Evolutionary conservation across 257 asterid genomes (phyloP).

Genomic region (Solanum microdontum): DNA sequence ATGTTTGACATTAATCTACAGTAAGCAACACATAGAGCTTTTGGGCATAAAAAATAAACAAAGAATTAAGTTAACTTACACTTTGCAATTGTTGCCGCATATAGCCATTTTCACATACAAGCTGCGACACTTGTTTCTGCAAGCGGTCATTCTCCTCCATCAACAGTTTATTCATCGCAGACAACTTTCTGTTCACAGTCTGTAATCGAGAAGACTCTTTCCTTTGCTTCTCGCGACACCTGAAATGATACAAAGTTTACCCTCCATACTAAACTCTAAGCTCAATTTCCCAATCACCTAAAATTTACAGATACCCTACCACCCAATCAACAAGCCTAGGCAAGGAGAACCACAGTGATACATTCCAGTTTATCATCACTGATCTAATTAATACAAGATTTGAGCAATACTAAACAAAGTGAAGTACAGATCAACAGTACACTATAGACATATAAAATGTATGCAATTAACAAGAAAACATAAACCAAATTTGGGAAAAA

Average conservation of each 20-base stretch:
- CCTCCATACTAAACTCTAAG: not conserved
- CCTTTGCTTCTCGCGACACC: conserved; percentile 94
- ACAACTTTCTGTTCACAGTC: conserved; percentile 73
- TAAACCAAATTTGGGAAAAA: not conserved
- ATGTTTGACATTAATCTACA: not conserved
- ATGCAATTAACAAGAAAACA: not conserved
- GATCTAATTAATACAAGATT: not conserved
- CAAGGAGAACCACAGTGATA: not conserved
- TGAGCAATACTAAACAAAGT: not conserved
- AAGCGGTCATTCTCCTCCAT: conserved; percentile 97
- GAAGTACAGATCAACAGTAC: not conserved
- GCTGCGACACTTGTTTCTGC: conserved; percentile 92
- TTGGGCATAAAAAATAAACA: not conserved
- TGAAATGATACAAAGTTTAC: conserved; percentile 9
- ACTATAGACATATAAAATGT: not conserved
- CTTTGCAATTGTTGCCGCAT: conserved; percentile 74
- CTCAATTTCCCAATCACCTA: not conserved
- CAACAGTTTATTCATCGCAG: conserved; percentile 80
- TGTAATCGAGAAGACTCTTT: conserved; percentile 75
- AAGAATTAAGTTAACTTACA: conserved; percentile 34
- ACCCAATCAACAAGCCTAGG: not conserved
- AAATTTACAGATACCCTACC: not conserved
- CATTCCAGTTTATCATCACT: not conserved
- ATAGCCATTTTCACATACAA: conserved; percentile 74
- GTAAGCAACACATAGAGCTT: not conserved